Conservation (phyloP, 208 protist genomes). For the Trypanosomatidae sp. region DNA sequence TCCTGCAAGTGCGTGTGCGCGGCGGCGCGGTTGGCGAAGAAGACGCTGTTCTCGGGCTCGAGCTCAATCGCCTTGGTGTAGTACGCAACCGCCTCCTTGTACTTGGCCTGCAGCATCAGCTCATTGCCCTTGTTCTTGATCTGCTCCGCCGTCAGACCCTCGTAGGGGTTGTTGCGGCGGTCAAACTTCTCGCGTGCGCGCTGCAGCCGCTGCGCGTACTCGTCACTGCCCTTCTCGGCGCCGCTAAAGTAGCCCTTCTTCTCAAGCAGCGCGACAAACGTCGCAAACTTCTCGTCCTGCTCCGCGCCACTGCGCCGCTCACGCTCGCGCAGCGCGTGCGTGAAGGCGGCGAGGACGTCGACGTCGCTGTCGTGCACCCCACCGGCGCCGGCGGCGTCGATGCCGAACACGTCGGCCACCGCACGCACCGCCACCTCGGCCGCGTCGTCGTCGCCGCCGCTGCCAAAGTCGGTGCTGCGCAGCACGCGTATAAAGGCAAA, state of each 20-base stretch:
- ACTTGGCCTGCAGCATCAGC: constrained; percentile 81
- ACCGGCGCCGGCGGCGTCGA: constrained; percentile 57
- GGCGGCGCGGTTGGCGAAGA: constrained; percentile 87
- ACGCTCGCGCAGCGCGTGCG: constrained; percentile 22
- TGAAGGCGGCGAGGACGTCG: constrained; percentile 50
- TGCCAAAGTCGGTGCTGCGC: constrained; percentile 25
- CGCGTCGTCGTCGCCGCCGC: constrained; percentile 12
- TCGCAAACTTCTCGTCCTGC: constrained; percentile 77
- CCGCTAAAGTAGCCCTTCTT: constrained; percentile 89
- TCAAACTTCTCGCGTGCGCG: constrained; percentile 85
- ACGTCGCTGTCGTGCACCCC: constrained; percentile 53
- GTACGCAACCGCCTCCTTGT: constrained; percentile 87
- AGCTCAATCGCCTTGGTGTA: constrained; percentile 91
- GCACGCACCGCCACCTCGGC: constrained; percentile 34
- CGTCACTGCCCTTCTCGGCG: constrained; percentile 41
- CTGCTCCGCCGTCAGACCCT: constrained; percentile 81
- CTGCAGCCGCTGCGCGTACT: constrained; percentile 64
- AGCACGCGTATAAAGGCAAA: constrained; percentile 80
- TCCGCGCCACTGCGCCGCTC: constrained; percentile 21
- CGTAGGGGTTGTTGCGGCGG: constrained; percentile 84
- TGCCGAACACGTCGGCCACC: constrained; percentile 56
- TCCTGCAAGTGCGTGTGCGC: constrained; percentile 87
- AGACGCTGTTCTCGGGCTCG: constrained; percentile 75
- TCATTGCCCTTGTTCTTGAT: constrained; percentile 91
- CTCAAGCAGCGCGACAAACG: constrained; percentile 75